These are phyloP conservation scores for Pseudogymnoascus sp. DNA, from an alignment of 2,329 filamentous ascomycete species.

Conservation along the genomic window DNA sequence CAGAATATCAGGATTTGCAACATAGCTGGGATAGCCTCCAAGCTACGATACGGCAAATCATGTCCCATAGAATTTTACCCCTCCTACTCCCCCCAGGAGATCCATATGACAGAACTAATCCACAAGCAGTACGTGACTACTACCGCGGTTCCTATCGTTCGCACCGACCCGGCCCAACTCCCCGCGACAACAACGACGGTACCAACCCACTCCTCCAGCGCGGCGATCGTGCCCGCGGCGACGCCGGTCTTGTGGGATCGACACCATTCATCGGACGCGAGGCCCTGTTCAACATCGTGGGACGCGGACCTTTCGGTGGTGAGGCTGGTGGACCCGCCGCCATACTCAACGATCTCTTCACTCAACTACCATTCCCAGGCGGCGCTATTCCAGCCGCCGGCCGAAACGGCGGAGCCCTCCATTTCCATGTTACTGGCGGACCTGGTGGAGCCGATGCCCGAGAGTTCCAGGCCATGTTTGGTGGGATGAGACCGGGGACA, in stretches of 20 bases:
- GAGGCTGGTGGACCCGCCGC: constrained; percentile 16
- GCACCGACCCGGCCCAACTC: constrained; percentile 41
- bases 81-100: background rate
- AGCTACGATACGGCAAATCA: background rate
- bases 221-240: constrained; percentile 31
- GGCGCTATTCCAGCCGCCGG: constrained; percentile 13
- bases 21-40: background rate
- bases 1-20: background rate
- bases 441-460: constrained; percentile 43
- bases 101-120: constrained; percentile 24
- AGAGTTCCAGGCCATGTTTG: constrained; percentile 42
- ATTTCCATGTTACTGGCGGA: constrained; percentile 52
- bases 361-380: background rate
- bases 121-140: constrained; percentile 27
- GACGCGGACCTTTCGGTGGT: constrained; percentile 19
- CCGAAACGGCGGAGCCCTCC: constrained; percentile 47
- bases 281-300: constrained; percentile 22
- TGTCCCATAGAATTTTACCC: background rate
- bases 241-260: constrained; percentile 8
- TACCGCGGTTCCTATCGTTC: constrained; percentile 40
- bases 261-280: constrained; percentile 24
- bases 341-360: constrained; percentile 25
- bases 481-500: constrained; percentile 22
- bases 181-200: constrained; percentile 66
- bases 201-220: constrained; percentile 81